These are phyloP conservation scores for Macroventuria anomochaeta DNA, from an alignment of 2,329 filamentous ascomycete genomes.

Conservation along the genomic window DNA sequence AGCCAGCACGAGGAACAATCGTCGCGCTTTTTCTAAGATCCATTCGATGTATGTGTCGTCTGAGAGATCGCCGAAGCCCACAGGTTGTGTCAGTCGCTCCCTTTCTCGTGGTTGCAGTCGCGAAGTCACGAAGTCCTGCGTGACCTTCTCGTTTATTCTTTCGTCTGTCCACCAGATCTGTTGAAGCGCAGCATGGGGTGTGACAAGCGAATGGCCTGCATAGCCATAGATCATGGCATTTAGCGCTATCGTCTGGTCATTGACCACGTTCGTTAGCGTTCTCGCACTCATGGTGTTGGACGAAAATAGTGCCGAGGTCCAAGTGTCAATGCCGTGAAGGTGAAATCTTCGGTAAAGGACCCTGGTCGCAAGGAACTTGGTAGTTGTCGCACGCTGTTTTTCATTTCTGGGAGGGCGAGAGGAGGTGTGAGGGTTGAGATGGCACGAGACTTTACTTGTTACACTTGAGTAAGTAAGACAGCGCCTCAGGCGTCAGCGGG, in stretches of 20 bases:
- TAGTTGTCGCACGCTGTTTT: constrained; percentile 25
- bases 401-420: constrained; percentile 34
- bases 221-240: constrained; percentile 60
- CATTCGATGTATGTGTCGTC: constrained; percentile 80
- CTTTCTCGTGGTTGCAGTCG: constrained; percentile 69
- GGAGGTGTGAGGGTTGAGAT: constrained; percentile 11
- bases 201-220: constrained; percentile 58
- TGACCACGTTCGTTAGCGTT: constrained; percentile 51
- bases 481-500: constrained; percentile 37
- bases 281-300: constrained; percentile 44
- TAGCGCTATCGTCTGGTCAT: constrained; percentile 53
- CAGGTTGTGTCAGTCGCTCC: constrained; percentile 65
- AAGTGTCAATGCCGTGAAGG: constrained; percentile 20
- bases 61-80: constrained; percentile 72
- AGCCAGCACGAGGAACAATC: constrained; percentile 73
- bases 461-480: constrained; percentile 34
- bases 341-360: constrained; percentile 21
- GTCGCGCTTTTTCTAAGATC: constrained; percentile 72
- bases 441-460: constrained; percentile 17
- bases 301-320: constrained; percentile 16
- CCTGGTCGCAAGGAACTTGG: constrained; percentile 27
- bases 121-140: constrained; percentile 69
- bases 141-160: constrained; percentile 73
- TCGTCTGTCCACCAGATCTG: constrained; percentile 75
- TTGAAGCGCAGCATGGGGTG: constrained; percentile 56